A percentile compares a stretch with the other conserved stretches of the same genome.
phyloP scores from a whole-genome alignment of 768 basidiomycete species.

The Leccinum variicolor region DNA sequence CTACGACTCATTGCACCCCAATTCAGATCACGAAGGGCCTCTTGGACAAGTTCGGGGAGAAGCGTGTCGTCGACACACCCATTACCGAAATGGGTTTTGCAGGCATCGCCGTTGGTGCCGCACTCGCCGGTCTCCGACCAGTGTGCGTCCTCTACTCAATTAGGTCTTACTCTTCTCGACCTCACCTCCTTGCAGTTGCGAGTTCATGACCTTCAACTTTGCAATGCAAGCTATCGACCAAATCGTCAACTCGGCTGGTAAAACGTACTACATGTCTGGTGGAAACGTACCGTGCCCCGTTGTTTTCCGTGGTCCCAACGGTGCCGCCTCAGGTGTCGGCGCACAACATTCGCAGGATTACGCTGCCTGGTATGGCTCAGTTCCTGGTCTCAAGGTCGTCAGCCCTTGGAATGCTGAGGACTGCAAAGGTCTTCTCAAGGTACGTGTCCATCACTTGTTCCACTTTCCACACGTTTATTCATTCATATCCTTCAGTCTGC shows the following conservation, averaged over 20 bases:
- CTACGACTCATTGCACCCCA: conserved; percentile 9
- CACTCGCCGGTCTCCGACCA: conserved; percentile 90
- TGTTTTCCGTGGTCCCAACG: conserved; percentile 99
- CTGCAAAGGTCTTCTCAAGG: conserved; percentile 97
- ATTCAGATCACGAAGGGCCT: conserved; percentile 93
- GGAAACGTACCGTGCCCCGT: conserved; percentile 98
- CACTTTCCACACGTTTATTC: neutral
- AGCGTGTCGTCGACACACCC: conserved; percentile 95
- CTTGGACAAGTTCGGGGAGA: conserved; percentile 98
- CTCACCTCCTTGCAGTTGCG: conserved; percentile 57
- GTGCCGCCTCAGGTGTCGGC: conserved; percentile 93
- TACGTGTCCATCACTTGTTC: conserved; percentile 28
- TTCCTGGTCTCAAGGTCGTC: conserved; percentile 97
- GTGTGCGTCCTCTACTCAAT: conserved; percentile 49
- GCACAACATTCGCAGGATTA: conserved; percentile 99
- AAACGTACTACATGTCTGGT: conserved; percentile 99
- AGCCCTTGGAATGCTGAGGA: conserved; percentile 99
- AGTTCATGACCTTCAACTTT: conserved; percentile 99
- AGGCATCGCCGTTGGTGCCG: conserved; percentile 93
- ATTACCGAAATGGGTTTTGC: conserved; percentile 99
- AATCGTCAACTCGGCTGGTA: conserved; percentile 99
- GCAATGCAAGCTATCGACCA: conserved; percentile 99
- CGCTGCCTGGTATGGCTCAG: conserved; percentile 88
- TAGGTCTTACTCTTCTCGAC: conserved; percentile 6
- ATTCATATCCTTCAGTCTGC: conserved; percentile 56